Evolutionary conservation across 1,284 basidiomycete genomes (phyloP), one percentile per base, ranked within the genome.

Genomic region (Trichosporon inkin): DNA sequence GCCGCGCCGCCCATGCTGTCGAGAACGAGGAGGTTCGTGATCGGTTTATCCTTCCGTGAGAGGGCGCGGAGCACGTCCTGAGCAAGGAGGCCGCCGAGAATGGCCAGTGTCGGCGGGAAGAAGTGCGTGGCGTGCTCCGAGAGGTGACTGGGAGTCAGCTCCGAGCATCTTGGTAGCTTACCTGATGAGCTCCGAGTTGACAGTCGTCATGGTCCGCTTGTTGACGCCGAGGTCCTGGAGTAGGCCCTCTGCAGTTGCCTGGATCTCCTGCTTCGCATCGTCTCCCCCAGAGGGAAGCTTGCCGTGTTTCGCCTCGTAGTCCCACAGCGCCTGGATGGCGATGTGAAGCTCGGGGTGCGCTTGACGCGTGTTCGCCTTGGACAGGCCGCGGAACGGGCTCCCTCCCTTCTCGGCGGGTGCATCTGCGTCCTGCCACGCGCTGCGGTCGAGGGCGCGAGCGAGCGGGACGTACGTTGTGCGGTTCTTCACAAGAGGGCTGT

Each of bases 11-110:
- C 88, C 19, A 86, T 88, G 67, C 82, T 85, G 32, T 92, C 90
- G 74, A 95, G 88, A n/a, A 86, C 82, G 67, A 95, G 87, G 70
- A 97, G 88, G 75, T 99, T 98, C 55, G 89, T 87, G 62, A 97
- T 87, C 1, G 95, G 95, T 49, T 88, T 85, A 71, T 98, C 94
- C 57, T 92, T 87, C 57, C 88, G 90, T 41, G 89, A 90, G 37
- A 99, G 81, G 0, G 90, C 86, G 76, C 97, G 95, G 47, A 99
- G 81, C 55, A 98, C 88, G 74, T 98, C 95, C 78, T 99, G 96
- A 2, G 88, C 93, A 14, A 98, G 80, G 76, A 98, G 84, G 14
- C 96, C 96, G 32, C 96, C 95, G 47, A 99, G 82, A 32, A 99
- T 88, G 0, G 93, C 93, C 73, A 92, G 88, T 4, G 93, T 86